Conservation (phyloP, 2,329 filamentous ascomycete species). For the Colletotrichum lentis region DNA sequence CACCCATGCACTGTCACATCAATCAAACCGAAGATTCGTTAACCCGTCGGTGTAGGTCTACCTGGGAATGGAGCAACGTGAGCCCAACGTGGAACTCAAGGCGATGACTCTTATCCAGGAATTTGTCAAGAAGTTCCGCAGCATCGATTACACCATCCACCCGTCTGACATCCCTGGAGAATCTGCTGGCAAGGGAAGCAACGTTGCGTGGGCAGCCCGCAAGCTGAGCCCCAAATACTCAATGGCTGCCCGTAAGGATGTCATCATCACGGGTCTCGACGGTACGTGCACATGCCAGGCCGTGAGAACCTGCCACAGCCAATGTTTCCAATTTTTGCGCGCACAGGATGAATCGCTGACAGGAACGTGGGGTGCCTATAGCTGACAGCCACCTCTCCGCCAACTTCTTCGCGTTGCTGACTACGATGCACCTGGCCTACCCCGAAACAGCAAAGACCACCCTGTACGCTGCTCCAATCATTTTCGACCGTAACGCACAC, state of each 20-base stretch:
- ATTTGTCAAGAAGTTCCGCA: slow-evolving; percentile 71
- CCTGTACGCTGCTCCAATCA: slow-evolving; percentile 74
- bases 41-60: slow-evolving; percentile 62
- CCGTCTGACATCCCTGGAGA: slow-evolving; percentile 72
- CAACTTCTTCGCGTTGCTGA: slow-evolving; percentile 72
- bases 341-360: slow-evolving; percentile 44
- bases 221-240: slow-evolving; percentile 70
- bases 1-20: background rate
- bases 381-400: slow-evolving; percentile 75
- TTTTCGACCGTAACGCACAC: slow-evolving; percentile 78
- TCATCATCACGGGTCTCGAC: slow-evolving; percentile 76
- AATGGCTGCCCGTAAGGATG: slow-evolving; percentile 62
- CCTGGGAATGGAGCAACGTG: slow-evolving; percentile 76
- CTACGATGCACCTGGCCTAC: slow-evolving; percentile 67
- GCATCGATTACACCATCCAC: slow-evolving; percentile 73
- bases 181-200: slow-evolving; percentile 78
- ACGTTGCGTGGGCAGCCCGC: slow-evolving; percentile 74
- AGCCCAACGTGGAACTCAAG: slow-evolving; percentile 67
- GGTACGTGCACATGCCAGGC: slow-evolving; percentile 58
- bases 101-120: slow-evolving; percentile 68
- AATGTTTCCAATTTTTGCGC: slow-evolving; percentile 37
- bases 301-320: slow-evolving; percentile 34
- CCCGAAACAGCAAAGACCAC: slow-evolving; percentile 69
- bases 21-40: slow-evolving; percentile 11
- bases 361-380: slow-evolving; percentile 47